Base-by-base conservation (phyloP, 108 stramenopile genomes). In the Conticribra weissflogii region DNA sequence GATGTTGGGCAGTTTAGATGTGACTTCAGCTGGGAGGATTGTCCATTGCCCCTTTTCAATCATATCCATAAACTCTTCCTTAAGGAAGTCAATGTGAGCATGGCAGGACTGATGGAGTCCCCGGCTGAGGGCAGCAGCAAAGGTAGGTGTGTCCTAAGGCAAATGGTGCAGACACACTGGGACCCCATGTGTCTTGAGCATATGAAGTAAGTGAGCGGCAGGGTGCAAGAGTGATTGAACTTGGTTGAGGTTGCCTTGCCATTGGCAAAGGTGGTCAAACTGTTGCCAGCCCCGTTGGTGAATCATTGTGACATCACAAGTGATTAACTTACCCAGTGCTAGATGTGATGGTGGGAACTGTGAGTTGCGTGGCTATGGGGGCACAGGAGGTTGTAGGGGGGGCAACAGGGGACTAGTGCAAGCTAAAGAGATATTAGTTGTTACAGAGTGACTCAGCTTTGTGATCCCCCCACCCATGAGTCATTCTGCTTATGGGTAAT, bases 51-150 rank as follows among this genome's bases (percentile, higher is more conserved):
- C 36, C 36, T 41, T 41, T 5, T 41, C 8, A 28, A 41, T 14
- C 36, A 41, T 41, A 12, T 41, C 36, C 8, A 41, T 41, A n/a
- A 41, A 41, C 12, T 41, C 36, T 12, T 54, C 60, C 44, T 69
- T 21, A 25, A 17, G 45, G 14, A 36, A n/a, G n/a, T 63, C 62
- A 22, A 69, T 41, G 49, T 44, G 45, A 1, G 60, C 19, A 55
- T 60, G 53, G 54, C 64, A 47, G 4, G 63, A 66, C 14, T 60
- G 22, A 28, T 78, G 77, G 3, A 70, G 77, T 3, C 77, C 77
- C 1, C 63, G 31, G 4, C 19, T 31, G 14, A 66, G 7, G 17
- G 79, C 79, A 5, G 12, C 30, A 34, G 36, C 48, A 19, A 65
- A 54, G 27, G 52, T 30, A 16, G n/a, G 47, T 2, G 19, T 0